Base-by-base conservation (phyloP, 2,329 filamentous ascomycete species). In the Diaporthe citrichinensis region DNA sequence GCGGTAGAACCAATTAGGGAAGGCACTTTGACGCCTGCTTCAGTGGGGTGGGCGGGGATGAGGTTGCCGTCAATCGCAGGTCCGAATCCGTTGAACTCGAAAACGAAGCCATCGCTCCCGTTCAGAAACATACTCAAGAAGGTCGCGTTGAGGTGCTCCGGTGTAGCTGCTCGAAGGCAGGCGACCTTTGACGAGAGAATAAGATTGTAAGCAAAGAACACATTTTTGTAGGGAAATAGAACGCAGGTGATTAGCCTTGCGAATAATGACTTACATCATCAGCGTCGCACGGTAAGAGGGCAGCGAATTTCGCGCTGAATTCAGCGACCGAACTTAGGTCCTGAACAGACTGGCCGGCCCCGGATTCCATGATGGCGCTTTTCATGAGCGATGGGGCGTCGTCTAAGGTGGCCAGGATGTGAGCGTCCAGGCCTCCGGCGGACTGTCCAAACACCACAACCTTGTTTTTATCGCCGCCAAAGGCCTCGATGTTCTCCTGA, bases 401-500 rank as follows among this genome's bases (percentile, higher is more conserved):
- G 2, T 81, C 80, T 17, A 81, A 72, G 9, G 80, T 80, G 17
- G 78, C 77, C 39, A 82, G 59, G 39, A 62, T 62, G 39, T 62
- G 59, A 31, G 59, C n/a, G 39, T 62, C 59, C 59, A 62, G 3
- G 36, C 59, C 59, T 46, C 59, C 59, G 39, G 59, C 59, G 15
- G 68, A 55, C 34, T 55, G 25, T 55, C 76, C 78, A 44, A 74
- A 79, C 78, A 62, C 23, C 36, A 65, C 57, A 4, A 72, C 59
- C 2, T 72, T 58, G 20, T 44, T 23, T 28, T 84, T 84, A 75
- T 88, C 84, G 1, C 88, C 88, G 12, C 87, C 84, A 74, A 88
- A 87, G 12, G 74, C 76, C 3, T 67, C 78, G 57, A 90, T 88
- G 49, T 90, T 84, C 34, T 85, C 81, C 73, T 88, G 85, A 0